phyloP scores from a whole-genome alignment of 2,329 filamentous ascomycete genomes.

The Dothistroma pini region DNA sequence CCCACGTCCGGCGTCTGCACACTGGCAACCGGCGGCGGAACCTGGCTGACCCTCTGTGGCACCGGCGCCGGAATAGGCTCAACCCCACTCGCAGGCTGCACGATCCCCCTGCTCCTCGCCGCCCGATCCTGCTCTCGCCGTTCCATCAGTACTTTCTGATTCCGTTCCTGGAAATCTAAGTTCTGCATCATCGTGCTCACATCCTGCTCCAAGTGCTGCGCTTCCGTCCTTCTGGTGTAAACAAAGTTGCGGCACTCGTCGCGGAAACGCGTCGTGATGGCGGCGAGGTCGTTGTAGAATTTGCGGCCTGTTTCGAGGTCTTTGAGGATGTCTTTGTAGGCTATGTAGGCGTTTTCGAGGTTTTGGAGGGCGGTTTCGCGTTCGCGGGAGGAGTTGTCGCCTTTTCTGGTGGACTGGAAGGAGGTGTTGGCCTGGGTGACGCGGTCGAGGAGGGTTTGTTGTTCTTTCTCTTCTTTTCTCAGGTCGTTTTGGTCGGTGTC shows the following conservation, averaged over 20 bases:
- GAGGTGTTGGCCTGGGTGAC: slow-evolving; percentile 72
- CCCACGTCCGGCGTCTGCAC: slow-evolving; percentile 24
- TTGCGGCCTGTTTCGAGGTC: slow-evolving; percentile 89
- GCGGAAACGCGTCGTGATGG: slow-evolving; percentile 79
- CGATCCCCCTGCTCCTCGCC: slow-evolving; percentile 17
- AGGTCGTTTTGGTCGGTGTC: slow-evolving; percentile 70
- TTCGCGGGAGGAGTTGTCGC: slow-evolving; percentile 65
- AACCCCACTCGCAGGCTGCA: slow-evolving; percentile 20
- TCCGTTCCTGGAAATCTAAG: slow-evolving; percentile 48
- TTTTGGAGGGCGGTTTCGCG: slow-evolving; percentile 82
- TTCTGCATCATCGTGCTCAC: slow-evolving; percentile 59
- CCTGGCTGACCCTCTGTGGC: slow-evolving; percentile 34
- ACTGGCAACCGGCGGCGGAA: slow-evolving; percentile 33
- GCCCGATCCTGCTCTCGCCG: slow-evolving; percentile 37
- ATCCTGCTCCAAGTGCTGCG: slow-evolving; percentile 69
- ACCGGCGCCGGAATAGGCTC: slow-evolving; percentile 53
- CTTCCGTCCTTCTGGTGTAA: slow-evolving; percentile 75
- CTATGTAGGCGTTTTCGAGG: slow-evolving; percentile 86
- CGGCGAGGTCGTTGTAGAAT: slow-evolving; percentile 94
- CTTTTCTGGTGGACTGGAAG: slow-evolving; percentile 68
- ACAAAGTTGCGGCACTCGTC: slow-evolving; percentile 78
- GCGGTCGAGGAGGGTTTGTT: slow-evolving; percentile 66
- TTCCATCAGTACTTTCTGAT: slow-evolving; percentile 40
- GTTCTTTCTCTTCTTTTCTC: slow-evolving; percentile 71
- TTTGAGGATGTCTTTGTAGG: slow-evolving; percentile 92